Percentiles rank a stretch among this genome's conserved stretches.
These are phyloP conservation scores for Hericium erinaceus DNA, from an alignment of 768 basidiomycete genomes.

Conservation along the genomic window DNA sequence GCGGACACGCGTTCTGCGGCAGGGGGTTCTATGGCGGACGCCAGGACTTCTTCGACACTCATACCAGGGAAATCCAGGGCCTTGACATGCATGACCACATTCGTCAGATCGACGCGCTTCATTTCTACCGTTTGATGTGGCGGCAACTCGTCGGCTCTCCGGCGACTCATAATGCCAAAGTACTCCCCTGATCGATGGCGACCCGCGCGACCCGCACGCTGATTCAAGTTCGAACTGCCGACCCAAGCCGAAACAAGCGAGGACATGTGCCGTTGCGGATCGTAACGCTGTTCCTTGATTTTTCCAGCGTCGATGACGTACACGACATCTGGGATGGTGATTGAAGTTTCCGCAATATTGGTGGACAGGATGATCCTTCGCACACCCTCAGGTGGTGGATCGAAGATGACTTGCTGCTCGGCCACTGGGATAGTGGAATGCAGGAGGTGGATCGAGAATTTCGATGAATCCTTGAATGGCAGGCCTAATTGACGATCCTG, in stretches of 20 bases:
- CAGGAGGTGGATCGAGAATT: conserved; percentile 67
- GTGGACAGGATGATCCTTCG: conserved; percentile 88
- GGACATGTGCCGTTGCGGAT: conserved; percentile 82
- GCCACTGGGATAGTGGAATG: conserved; percentile 85
- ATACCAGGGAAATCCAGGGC: conserved; percentile 83
- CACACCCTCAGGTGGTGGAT: conserved; percentile 66
- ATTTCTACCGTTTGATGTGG: conserved; percentile 91
- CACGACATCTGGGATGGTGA: conserved; percentile 92
- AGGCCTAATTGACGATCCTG: conserved; percentile 40
- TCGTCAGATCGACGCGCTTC: conserved; percentile 83
- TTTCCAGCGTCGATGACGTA: conserved; percentile 88
- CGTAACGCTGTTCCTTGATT: conserved; percentile 84
- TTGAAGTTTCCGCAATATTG: conserved; percentile 91
- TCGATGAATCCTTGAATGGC: conserved; percentile 47
- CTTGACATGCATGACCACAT: conserved; percentile 95
- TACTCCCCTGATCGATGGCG: conserved; percentile 88
- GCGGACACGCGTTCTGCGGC: conserved; percentile 61
- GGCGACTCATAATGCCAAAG: conserved; percentile 68
- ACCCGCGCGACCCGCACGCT: conserved; percentile 88
- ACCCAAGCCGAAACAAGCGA: conserved; percentile 88
- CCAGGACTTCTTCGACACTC: conserved; percentile 80
- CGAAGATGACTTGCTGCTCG: conserved; percentile 86
- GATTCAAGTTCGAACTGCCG: conserved; percentile 82
- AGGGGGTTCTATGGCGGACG: conserved; percentile 84
- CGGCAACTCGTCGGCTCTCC: conserved; percentile 49